Evolutionary conservation across 176 grass and related monocot species (phyloP), one percentile per base, ranked within the genome.

Genomic region (Saccharum spontaneum): DNA sequence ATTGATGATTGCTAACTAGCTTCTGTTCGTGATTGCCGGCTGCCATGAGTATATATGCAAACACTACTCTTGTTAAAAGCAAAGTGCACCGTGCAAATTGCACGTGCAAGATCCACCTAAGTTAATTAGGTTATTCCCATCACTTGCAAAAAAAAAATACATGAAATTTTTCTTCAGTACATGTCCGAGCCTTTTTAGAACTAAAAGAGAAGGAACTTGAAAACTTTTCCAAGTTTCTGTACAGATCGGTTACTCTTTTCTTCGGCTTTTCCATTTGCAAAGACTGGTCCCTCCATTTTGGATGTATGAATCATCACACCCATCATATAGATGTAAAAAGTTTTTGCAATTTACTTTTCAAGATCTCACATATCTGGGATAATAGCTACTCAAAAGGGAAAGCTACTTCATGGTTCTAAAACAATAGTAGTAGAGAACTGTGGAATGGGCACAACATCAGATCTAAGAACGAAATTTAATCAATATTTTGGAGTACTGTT

Each of bases 1-100:
- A 26, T 37, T 74, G 81, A 57, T 75, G 61, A 41, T 73, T 88
- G 37, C 46, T 75, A 50, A 20, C 69, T 75, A 50, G 26, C 69
- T 73, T 83, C 46, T 62, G 26, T 14, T 80, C 65, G 3, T 85
- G 28, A 49, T 81, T 5, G 13, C 67, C 16, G 23, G 65, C n/a
- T 3, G 72, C 22, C 66, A 71, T 70, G 11, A 40, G 18, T 45
- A 2, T 71, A 24, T 24, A n/a, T 60, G 67, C 37, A 84, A 79
- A 90, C 49, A 88, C 10, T 63, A 63, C 60, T 62, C 26, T 44
- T 70, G 14, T 73, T 77, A 39, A 43, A 72, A 72, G 10, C 8
- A 64, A 64, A 66, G 83, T 73, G 28, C 55, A 57, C 30, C n/a
- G 6, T 66, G 8, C 14, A 13, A 73, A 78, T 66, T 82, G 37